Conservation (phyloP, 805 yeast genomes). For the Huiozyma sinensis region DNA sequence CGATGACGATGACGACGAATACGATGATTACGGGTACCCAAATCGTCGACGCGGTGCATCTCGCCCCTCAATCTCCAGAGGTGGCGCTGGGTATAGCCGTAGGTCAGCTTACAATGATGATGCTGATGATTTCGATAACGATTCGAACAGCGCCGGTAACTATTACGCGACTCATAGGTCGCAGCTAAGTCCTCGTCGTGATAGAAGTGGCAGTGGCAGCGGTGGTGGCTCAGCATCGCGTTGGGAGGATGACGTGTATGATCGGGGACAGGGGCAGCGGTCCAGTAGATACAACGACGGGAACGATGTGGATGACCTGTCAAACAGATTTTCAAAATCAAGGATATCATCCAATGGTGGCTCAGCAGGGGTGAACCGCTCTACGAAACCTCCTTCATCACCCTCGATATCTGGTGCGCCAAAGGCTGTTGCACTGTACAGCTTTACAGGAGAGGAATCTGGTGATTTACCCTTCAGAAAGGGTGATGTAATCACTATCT, state of each 20-base stretch:
- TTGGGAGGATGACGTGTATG: slow-evolving; percentile 88
- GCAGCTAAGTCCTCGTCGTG: slow-evolving; percentile 3
- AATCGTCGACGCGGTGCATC: slow-evolving; percentile 9
- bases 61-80: slow-evolving; percentile 2
- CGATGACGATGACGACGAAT: slow-evolving; percentile 14
- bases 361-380: slow-evolving; percentile 16
- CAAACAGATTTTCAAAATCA: slow-evolving; percentile 30
- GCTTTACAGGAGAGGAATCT: slow-evolving; percentile 83
- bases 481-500: slow-evolving; percentile 85
- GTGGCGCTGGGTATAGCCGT: slow-evolving; percentile 6
- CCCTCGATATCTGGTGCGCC: slow-evolving; percentile 31
- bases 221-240: slow-evolving; percentile 30
- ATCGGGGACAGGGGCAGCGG: slow-evolving; percentile 25
- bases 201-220: too few relatives aligned
- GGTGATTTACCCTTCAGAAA: slow-evolving; percentile 90
- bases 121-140: slow-evolving; percentile 12
- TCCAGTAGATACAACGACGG: slow-evolving; percentile 14
- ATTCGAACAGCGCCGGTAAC: slow-evolving; percentile 34
- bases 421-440: slow-evolving; percentile 82
- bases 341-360: slow-evolving; percentile 24
- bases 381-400: slow-evolving; percentile 4
- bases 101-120: slow-evolving; percentile 3
- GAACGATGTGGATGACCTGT: slow-evolving; percentile 29
- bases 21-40: slow-evolving; percentile 19
- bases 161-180: slow-evolving; percentile 27